These are phyloP conservation scores for Artemisia annua DNA, from an alignment of 129 eudicot species.

Conservation along the genomic window DNA sequence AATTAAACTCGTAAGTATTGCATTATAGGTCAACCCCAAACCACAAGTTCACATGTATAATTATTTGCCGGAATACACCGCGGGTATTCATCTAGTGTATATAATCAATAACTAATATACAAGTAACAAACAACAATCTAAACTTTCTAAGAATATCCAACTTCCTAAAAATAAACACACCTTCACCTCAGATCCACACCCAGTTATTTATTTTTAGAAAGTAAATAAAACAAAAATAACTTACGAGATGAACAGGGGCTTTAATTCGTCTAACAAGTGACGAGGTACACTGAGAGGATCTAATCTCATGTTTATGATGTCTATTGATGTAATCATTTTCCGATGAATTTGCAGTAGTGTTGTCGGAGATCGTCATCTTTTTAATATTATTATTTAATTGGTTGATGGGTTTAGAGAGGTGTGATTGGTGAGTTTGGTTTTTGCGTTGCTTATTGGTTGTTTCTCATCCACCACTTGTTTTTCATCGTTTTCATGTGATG, in stretches of 20 bases:
- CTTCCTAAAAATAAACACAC: not conserved
- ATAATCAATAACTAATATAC: too few species aligned
- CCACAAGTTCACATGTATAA: too few species aligned
- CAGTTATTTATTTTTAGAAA: not conserved
- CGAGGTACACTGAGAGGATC: conserved; percentile 13
- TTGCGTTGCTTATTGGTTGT: not conserved
- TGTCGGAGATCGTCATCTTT: conserved; percentile 8
- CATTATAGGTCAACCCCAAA: too few species aligned
- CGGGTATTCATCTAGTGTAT: too few species aligned
- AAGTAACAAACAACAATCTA: too few species aligned
- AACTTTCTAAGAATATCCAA: not conserved
- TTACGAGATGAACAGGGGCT: conserved; percentile 24
- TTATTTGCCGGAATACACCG: too few species aligned
- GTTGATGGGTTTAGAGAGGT: conserved; percentile 8
- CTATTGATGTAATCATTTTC: conserved; percentile 12
- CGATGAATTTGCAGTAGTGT: not conserved
- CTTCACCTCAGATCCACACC: conserved; percentile 5
- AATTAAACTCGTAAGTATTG: too few species aligned
- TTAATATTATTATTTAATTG: not conserved
- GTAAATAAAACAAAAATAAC: not conserved
- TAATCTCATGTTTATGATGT: conserved; percentile 17
- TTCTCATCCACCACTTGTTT: not conserved
- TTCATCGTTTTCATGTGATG: conserved; percentile 11
- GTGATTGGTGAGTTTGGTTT: conserved; percentile 6
- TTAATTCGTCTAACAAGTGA: conserved; percentile 12